Evolutionary conservation across 345 rosid genomes (phyloP), one percentile per base, ranked within the genome.

Genomic region (Euphorbia tirucalli): DNA sequence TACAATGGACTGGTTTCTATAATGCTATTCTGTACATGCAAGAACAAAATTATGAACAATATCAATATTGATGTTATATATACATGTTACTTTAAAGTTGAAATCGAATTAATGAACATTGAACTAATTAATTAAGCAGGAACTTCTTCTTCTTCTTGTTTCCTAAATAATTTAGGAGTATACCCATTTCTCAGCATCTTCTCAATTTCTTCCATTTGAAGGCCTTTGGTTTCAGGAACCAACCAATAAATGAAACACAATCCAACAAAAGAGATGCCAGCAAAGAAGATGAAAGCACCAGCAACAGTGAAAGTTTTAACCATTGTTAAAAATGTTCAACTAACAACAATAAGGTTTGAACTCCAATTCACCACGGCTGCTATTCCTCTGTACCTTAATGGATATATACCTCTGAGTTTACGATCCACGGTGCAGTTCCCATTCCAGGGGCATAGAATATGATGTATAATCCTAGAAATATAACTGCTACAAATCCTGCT

Each of bases 331-430:
- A 85, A 93, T 13, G 93, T 75, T 78, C 77, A 73, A 46, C 96
- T 93, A n/a, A n/a, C n/a, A 22, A 93, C 94, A 0, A 90, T 22
- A 2, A 90, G 90, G 69, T 91, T 90, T 0, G 96, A 86, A n/a
- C 71, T 61, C 97, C 96, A 93, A 80, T 91, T 91, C 0, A 87
- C 37, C 2, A 91, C 94, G 0, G 96, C 96, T 0, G 94, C 96
- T 4, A 93, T 86, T 0, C 97, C 98, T 82, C 96, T 82, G 71
- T 91, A 93, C 61, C 86, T 79, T 30, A 91, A 74, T 0, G 97
- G 98, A 66, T 93, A 93, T 18, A 93, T 93, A n/a, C n/a, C 87
- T 93, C 97, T 13, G 98, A 91, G 85, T 92, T 93, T 5, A 92
- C 85, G n/a, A 91, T 86, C 98, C 96, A 87, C 0, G 96, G 97